Percentiles rank a stretch among this genome's conserved stretches.
These are phyloP conservation scores for Abrus precatorius DNA, from an alignment of 306 rosid genomes.

Conservation along the genomic window DNA sequence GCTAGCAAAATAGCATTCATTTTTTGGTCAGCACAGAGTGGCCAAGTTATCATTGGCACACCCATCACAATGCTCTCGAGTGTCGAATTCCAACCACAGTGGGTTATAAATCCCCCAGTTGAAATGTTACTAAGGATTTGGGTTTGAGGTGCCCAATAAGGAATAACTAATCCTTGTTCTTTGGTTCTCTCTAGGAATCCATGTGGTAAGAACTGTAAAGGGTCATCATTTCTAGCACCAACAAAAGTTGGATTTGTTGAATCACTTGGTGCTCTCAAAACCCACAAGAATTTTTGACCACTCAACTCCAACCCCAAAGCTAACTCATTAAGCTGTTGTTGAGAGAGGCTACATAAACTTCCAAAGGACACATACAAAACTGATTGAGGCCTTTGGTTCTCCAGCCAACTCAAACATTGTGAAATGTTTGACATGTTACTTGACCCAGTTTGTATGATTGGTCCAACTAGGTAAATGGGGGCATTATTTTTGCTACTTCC, in stretches of 20 bases:
- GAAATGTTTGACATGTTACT: not conserved
- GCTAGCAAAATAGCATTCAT: constrained; percentile 27
- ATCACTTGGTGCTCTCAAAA: constrained; percentile 46
- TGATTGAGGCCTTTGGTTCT: constrained; percentile 20
- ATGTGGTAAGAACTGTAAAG: constrained; percentile 38
- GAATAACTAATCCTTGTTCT: constrained; percentile 30
- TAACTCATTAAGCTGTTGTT: constrained; percentile 43
- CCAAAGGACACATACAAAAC: constrained; percentile 54
- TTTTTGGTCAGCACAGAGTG: constrained; percentile 25
- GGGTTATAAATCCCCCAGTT: constrained; percentile 38
- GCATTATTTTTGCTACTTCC: too few relatives aligned
- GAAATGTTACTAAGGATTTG: constrained; percentile 15
- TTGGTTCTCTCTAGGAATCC: constrained; percentile 48
- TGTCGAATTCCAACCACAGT: constrained; percentile 23
- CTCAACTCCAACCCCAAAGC: constrained; percentile 53
- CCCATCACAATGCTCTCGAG: not conserved
- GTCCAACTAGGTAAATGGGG: constrained; percentile 31
- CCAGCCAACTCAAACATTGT: constrained; percentile 46
- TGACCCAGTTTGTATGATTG: constrained; percentile 36
- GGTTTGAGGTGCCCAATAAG: constrained; percentile 47
- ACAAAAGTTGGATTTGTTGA: constrained; percentile 30
- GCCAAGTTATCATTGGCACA: constrained; percentile 39
- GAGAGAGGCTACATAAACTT: constrained; percentile 45
- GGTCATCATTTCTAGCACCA: constrained; percentile 4
- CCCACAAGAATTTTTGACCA: constrained; percentile 50